phyloP scores from a whole-genome alignment of 2,329 filamentous ascomycete genomes.

The Trichoderma citrinoviride region DNA sequence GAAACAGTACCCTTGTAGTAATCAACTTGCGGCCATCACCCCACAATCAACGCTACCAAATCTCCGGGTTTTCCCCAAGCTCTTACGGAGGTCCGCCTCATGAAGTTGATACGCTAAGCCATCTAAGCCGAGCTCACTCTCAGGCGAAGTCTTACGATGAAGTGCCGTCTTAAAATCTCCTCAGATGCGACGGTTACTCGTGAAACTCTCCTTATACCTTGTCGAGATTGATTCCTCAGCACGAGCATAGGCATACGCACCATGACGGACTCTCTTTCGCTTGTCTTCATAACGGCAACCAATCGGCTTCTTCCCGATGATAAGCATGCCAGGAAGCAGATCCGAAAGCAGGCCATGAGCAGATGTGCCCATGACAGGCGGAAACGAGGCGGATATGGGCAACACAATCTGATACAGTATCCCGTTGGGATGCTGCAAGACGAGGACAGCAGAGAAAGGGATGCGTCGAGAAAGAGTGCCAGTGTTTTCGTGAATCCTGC shows the following conservation, averaged over 20 bases:
- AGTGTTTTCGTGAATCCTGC: neutral
- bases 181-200: neutral
- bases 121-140: neutral
- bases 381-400: conserved; percentile 13
- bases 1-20: conserved; percentile 12
- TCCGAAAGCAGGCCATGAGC: conserved; percentile 19
- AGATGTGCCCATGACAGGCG: neutral
- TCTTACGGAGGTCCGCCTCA: no score
- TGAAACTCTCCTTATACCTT: neutral
- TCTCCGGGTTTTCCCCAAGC: neutral
- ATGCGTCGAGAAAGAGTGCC: neutral
- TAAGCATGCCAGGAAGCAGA: conserved; percentile 10
- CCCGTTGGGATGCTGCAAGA: neutral
- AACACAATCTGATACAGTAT: conserved; percentile 13
- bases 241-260: neutral
- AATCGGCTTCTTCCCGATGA: conserved; percentile 11
- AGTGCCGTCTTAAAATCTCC: neutral
- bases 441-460: neutral
- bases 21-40: neutral
- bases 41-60: conserved; percentile 4
- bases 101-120: neutral
- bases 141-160: neutral
- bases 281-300: conserved; percentile 15
- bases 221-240: neutral
- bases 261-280: neutral